Evolutionary conservation across 768 basidiomycete genomes (phyloP), one percentile per base, ranked within the genome.

Genomic region (Boletus vinaceobasis): DNA sequence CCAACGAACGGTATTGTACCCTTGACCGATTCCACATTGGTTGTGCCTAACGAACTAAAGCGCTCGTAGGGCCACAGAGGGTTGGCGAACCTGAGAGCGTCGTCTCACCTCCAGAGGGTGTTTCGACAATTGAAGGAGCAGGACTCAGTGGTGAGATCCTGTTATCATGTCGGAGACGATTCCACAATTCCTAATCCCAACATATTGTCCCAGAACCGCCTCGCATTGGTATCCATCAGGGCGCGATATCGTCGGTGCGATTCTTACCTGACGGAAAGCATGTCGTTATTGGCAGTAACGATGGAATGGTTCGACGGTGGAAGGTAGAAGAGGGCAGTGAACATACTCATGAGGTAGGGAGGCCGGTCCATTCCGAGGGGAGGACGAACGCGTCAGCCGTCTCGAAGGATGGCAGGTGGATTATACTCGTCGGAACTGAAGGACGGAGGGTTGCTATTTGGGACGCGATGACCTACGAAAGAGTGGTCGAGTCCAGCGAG

Each of bases 321-420:
- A 55, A 36, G 13, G 14, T 56, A 44, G 58, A 48, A 39, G 35
- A 42, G 0, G 39, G 38, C 7, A 14, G 9, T 35, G 40, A 40
- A 5, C 35, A 19, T 23, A 19, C 4, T 4, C 8, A 13, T 10
- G 43, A 48, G 21, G 35, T 29, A 31, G 45, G 27, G 32, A 40
- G 33, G 13, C 32, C 10, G 1, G 4, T 48, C 37, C 42, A 31
- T 33, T 52, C 33, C 7, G 46, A 23, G 6, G 29, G 17, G 3
- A 31, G 21, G 17, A 35, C 26, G 17, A 27, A 14, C 5, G 7
- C 35, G 10, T 36, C 37, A 13, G 44, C 36, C 19, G 43, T 63
- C 39, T 65, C 64, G 21, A 52, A 45, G 23, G 61, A 66, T 33
- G 64, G 61, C 8, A 63, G 19, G 38, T 57, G 58, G 64, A 47